These are phyloP conservation scores for Cymbidium sinense DNA, from an alignment of 106 monocot genomes.

Conservation along the genomic window DNA sequence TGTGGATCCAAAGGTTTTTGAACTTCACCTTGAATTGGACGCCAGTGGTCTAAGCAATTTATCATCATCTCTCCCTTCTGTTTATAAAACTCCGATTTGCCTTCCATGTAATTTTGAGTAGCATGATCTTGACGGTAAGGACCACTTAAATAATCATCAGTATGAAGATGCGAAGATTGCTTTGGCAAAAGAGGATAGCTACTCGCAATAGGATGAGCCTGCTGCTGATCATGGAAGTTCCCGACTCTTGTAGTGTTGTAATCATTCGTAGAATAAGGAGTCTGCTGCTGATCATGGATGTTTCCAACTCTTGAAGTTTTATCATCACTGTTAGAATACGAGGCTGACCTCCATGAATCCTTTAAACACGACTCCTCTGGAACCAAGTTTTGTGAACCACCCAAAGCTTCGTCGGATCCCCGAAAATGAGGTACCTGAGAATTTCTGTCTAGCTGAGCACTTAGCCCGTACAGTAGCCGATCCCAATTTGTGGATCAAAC, in stretches of 20 bases:
- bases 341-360: not conserved
- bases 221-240: conserved; percentile 16
- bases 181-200: conserved; percentile 14
- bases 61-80: not conserved
- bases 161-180: conserved; percentile 16
- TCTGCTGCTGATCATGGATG: conserved; percentile 14
- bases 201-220: conserved; percentile 7
- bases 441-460: conserved; percentile 2
- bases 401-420: not conserved
- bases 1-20: not conserved
- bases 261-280: conserved; percentile 1
- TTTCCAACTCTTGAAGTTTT: not conserved
- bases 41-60: conserved; percentile 11
- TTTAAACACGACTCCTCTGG: not conserved
- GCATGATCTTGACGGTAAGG: not conserved
- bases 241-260: not conserved
- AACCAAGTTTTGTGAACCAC: conserved; percentile 1
- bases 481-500: not conserved
- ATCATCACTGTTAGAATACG: too few relatives aligned
- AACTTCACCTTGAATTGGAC: conserved; percentile 1
- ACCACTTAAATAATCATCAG: not conserved
- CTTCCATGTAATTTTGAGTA: conserved; percentile 3
- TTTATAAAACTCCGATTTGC: conserved; percentile 9
- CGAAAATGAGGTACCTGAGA: not conserved
- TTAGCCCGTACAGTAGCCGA: not conserved